These are phyloP conservation scores for Leucocoprinus birnbaumii DNA, from an alignment of 768 basidiomycete species.

Conservation along the genomic window DNA sequence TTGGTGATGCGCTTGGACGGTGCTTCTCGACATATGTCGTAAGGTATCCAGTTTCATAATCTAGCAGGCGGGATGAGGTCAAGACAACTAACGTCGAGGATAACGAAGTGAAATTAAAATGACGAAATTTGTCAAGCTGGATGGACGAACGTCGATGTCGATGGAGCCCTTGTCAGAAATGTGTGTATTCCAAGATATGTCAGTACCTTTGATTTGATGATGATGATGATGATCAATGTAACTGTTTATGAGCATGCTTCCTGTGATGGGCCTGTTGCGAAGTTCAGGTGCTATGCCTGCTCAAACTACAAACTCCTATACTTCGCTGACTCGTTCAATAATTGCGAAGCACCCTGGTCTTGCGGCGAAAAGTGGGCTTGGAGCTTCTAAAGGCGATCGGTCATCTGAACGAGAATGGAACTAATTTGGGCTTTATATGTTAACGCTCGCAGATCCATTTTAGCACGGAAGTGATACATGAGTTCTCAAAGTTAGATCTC, in stretches of 20 bases:
- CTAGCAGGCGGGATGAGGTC: neutral
- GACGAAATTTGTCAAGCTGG: neutral
- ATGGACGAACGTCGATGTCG: no score
- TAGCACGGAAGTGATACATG: constrained; percentile 1
- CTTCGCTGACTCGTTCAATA: neutral
- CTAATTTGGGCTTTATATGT: neutral
- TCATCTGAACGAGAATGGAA: neutral
- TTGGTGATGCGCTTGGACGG: constrained; percentile 2
- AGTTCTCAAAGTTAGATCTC: neutral
- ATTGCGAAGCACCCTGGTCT: neutral
- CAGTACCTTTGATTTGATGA: neutral
- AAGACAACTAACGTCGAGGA: neutral
- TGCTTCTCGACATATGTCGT: neutral
- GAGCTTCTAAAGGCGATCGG: no score
- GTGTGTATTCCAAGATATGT: neutral
- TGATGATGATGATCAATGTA: neutral
- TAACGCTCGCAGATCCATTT: neutral
- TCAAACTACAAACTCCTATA: neutral
- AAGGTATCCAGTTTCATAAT: neutral
- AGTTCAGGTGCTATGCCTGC: neutral
- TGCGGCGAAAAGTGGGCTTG: no score
- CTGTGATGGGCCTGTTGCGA: neutral
- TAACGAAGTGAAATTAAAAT: neutral
- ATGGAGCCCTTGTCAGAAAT: neutral
- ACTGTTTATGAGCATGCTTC: neutral